Base-by-base conservation (phyloP, 306 rosid species). In the Notholithocarpus densiflorus region DNA sequence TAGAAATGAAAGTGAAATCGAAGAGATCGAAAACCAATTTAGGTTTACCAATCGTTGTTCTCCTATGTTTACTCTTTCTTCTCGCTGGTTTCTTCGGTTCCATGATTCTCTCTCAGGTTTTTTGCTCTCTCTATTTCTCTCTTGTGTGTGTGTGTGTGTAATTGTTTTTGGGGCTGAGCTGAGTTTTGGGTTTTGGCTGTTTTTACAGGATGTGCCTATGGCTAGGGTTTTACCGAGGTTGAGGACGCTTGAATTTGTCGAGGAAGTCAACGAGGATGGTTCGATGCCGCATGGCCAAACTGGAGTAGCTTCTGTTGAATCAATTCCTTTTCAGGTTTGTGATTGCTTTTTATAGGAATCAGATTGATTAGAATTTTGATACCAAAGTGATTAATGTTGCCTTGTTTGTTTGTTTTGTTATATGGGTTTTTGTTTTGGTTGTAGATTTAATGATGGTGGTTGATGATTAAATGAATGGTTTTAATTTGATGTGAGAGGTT, bases 241-340 rank as follows among this genome's bases (percentile, higher is more conserved):
- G 34, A 68, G 83, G 76, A 27, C 55, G 15, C 83, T 78, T 18
- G 76, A 78, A 78, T 71, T 78, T 21, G 73, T 27, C 54, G 75
- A 45, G 2, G 43, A 23, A 11, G 68, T 34, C 40, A 34, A 62
- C 3, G 54, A 53, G 29, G 71, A 56, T 15, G 71, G 72, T 34
- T 68, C 52, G 17, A 32, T 68, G 79, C 73, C 74, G 2, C 66
- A 52, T 9, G 86, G 88, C 26, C 73, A 71, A 27, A 81, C 83
- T 4, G 86, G 88, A 13, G 88, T 75, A 9, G 20, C 69, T 26
- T 85, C 23, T 32, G 17, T 78, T 48, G 72, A 27, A 5, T 68
- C 80, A 8, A 81, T 82, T 75, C 86, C 88, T 13, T 78, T 85
- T 37, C 88, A 85, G 88, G 88, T 83, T 11, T 10, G 18, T 45